phyloP scores from a whole-genome alignment of 441 rosid genomes.

The Pelargonium myrrhifolium region DNA sequence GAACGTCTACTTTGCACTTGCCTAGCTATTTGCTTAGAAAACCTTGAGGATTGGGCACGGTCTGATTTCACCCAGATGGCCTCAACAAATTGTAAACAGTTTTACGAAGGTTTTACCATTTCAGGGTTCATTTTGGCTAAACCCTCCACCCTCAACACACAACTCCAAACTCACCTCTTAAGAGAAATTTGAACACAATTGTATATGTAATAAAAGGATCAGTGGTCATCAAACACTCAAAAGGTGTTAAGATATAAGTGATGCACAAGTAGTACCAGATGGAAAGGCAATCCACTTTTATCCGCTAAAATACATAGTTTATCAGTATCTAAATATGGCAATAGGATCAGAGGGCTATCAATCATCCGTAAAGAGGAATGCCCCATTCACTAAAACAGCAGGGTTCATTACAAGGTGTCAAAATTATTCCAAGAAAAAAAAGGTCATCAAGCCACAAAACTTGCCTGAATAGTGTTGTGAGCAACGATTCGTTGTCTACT shows the following conservation, averaged over 20 bases:
- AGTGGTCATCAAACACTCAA: neutral
- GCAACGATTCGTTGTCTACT: slow-evolving; percentile 73
- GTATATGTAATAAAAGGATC: neutral
- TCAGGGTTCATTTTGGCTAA: too few species aligned
- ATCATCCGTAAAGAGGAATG: neutral
- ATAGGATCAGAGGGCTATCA: neutral
- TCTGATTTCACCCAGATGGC: too few species aligned
- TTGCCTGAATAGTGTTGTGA: slow-evolving; percentile 86
- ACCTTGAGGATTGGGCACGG: too few species aligned
- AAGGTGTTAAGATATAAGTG: neutral
- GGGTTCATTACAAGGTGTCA: neutral
- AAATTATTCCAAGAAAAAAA: neutral
- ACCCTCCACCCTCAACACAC: neutral
- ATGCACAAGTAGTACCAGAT: neutral
- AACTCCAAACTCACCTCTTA: neutral
- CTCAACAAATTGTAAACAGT: too few species aligned
- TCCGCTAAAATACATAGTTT: neutral
- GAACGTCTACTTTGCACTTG: too few species aligned
- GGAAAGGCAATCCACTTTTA: neutral
- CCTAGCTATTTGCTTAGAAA: too few species aligned
- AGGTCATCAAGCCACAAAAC: slow-evolving; percentile 22
- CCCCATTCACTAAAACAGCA: neutral
- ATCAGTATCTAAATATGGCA: neutral
- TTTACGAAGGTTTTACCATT: too few species aligned
- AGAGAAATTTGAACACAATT: too few species aligned